A percentile compares a stretch with the other conserved stretches of the same genome.
These are phyloP conservation scores for Anaeramoeba ignava DNA, from an alignment of 78 protist genomes.

Conservation along the genomic window DNA sequence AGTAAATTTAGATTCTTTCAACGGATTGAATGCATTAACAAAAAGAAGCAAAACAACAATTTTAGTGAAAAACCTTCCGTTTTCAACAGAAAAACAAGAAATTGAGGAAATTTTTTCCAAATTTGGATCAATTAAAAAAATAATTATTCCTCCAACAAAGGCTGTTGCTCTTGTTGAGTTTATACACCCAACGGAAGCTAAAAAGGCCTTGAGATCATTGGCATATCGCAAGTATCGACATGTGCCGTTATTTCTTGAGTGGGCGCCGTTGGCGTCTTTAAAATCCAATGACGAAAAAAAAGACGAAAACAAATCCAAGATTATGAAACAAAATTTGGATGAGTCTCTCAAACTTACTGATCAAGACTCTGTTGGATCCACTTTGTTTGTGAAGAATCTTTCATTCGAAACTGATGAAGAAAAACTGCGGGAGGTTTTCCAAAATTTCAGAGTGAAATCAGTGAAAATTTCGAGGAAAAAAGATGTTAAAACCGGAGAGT, in stretches of 20 bases:
- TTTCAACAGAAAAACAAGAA: slow-evolving; percentile 38
- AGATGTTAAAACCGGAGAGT: neutral
- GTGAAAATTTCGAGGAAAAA: neutral
- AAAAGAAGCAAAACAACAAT: slow-evolving; percentile 32
- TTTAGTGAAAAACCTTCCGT: slow-evolving; percentile 77
- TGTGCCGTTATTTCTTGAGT: slow-evolving; percentile 83
- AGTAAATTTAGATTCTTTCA: slow-evolving; percentile 39
- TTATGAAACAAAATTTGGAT: neutral
- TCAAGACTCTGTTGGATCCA: neutral
- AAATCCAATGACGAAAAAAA: neutral
- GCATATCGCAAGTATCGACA: slow-evolving; percentile 62
- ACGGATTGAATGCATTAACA: neutral
- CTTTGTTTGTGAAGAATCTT: neutral
- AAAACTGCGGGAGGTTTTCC: neutral
- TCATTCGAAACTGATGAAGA: neutral
- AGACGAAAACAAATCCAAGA: neutral
- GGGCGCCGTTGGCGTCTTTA: slow-evolving; percentile 61
- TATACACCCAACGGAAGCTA: slow-evolving; percentile 58
- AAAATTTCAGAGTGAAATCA: neutral
- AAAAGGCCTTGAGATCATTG: slow-evolving; percentile 55
- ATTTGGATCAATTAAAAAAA: neutral
- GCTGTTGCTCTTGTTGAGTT: slow-evolving; percentile 68
- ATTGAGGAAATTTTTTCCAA: slow-evolving; percentile 33
- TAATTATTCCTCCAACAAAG: slow-evolving; percentile 55
- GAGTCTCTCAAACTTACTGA: too few relatives aligned